Evolutionary conservation across 2,329 filamentous ascomycete species (phyloP).

Genomic region (Beauveria australis): DNA sequence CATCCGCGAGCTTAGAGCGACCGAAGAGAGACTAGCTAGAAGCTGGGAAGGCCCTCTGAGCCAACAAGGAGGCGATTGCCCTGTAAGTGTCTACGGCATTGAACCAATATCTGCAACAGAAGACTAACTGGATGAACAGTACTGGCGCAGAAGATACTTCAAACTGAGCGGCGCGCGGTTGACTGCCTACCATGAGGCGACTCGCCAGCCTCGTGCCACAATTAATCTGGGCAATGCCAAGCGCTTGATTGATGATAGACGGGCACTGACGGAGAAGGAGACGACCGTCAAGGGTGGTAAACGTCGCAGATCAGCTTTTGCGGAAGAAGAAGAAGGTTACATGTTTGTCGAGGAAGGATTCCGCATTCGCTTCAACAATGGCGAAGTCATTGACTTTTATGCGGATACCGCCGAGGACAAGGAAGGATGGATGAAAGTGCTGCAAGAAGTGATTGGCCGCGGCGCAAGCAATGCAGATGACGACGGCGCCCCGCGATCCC

Average conservation of each 20-base stretch:
- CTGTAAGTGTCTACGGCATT: constrained; percentile 52
- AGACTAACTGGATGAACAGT: constrained; percentile 42
- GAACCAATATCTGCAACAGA: constrained; percentile 28
- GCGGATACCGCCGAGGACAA: constrained; percentile 83
- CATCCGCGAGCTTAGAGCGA: constrained; percentile 85
- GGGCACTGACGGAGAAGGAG: constrained; percentile 74
- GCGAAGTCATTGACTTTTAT: constrained; percentile 97
- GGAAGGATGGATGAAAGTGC: constrained; percentile 87
- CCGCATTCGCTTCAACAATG: constrained; percentile 96
- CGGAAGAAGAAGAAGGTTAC: constrained; percentile 97
- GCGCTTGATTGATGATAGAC: constrained; percentile 88
- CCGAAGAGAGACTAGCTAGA: constrained; percentile 69
- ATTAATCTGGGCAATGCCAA: constrained; percentile 93
- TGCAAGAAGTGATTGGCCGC: constrained; percentile 62
- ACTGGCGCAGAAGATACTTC: constrained; percentile 97
- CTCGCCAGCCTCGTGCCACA: constrained; percentile 87
- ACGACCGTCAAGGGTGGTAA: constrained; percentile 67
- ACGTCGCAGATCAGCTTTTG: constrained; percentile 88
- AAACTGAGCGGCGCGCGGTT: constrained; percentile 84
- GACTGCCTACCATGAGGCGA: constrained; percentile 93
- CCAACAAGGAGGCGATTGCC: constrained; percentile 95
- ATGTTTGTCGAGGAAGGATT: constrained; percentile 99
- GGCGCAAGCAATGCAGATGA: constrained; percentile 41
- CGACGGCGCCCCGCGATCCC: constrained; percentile 30
- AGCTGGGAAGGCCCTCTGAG: constrained; percentile 85